Evolutionary conservation across 2,329 filamentous ascomycete genomes (phyloP).

Genomic region (Ophiostoma fasciatum): DNA sequence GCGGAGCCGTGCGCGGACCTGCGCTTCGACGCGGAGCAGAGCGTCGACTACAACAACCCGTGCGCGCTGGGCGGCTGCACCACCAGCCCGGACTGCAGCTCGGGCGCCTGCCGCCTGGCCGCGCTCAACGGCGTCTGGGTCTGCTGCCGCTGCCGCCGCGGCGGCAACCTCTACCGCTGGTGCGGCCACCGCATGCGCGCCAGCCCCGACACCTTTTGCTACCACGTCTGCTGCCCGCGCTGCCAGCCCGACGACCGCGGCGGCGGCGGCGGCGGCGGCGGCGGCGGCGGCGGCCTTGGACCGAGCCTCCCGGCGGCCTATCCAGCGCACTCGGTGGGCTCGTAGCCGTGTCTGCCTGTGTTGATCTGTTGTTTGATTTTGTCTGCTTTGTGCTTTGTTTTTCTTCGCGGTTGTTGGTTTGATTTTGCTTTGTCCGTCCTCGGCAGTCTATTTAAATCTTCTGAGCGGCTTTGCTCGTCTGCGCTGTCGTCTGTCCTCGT

Average conservation of each 20-base stretch:
- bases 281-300: no score
- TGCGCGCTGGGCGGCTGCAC: constrained; percentile 32
- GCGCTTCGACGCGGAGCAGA: constrained; percentile 18
- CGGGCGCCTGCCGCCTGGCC: constrained; percentile 32
- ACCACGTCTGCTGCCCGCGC: constrained; percentile 31
- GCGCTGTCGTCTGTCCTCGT: no score
- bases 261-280: no score
- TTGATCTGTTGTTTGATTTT: no score
- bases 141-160: constrained; percentile 33
- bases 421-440: no score
- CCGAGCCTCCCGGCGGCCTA: no score
- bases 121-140: constrained; percentile 33
- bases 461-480: no score
- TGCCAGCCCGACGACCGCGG: constrained; percentile 27
- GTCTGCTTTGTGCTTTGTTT: no score
- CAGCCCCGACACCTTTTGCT: constrained; percentile 35
- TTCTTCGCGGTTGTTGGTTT: no score
- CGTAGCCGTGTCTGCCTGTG: no score
- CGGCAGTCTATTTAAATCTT: no score
- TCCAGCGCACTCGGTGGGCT: no score
- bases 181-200: constrained; percentile 30
- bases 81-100: constrained; percentile 28
- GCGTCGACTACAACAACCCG: constrained; percentile 25
- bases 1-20: constrained; percentile 17
- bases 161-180: constrained; percentile 29